A percentile compares a stretch with the other conserved stretches of the same genome.
phyloP scores from a whole-genome alignment of 116 monocot species.

The Phalaenopsis hybrid region DNA sequence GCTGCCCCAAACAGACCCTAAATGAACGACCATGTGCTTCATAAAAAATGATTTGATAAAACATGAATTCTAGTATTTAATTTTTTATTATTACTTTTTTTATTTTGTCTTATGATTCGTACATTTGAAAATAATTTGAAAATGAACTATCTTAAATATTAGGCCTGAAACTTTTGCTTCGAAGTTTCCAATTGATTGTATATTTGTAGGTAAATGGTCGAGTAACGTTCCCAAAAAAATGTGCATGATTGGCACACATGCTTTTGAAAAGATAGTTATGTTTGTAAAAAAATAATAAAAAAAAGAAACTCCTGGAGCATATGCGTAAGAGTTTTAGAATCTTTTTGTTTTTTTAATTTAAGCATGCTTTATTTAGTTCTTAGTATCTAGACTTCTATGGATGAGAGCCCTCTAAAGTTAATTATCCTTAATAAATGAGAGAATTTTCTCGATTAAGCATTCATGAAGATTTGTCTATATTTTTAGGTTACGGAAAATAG shows the following conservation, averaged over 20 bases:
- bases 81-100: no score
- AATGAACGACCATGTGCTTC: no score
- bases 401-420: not conserved
- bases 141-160: not conserved
- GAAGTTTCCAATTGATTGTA: not conserved
- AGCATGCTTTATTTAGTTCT: not conserved
- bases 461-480: no score
- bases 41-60: no score
- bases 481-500: no score
- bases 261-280: not conserved
- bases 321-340: not conserved
- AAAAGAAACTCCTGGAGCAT: not conserved
- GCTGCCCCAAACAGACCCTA: no score
- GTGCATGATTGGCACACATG: not conserved
- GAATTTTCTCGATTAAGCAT: not conserved
- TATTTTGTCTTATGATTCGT: no score
- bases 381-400: not conserved
- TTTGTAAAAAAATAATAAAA: not conserved
- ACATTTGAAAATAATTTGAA: not conserved
- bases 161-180: not conserved
- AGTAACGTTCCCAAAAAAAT: not conserved
- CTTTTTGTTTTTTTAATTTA: not conserved
- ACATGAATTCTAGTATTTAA: no score
- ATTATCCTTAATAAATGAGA: not conserved
- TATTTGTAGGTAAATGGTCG: not conserved